A percentile compares a stretch with the other conserved stretches of the same genome.
These are phyloP conservation scores for Microdochium trichocladiopsis DNA, from an alignment of 2,329 filamentous ascomycete genomes.

Conservation along the genomic window DNA sequence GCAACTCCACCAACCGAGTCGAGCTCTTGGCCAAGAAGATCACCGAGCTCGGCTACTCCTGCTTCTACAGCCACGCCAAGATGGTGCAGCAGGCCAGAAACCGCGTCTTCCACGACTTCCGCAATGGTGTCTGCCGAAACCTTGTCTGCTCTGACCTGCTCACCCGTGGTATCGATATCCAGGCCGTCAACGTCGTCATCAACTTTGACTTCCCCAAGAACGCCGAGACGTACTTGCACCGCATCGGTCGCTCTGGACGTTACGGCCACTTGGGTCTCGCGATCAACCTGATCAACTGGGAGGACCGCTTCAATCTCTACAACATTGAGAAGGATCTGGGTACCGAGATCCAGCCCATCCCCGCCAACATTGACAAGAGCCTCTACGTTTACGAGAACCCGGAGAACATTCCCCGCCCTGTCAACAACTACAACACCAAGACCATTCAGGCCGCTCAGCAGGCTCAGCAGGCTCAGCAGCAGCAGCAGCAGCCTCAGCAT, in stretches of 20 bases:
- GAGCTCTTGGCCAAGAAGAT: slow-evolving; percentile 98
- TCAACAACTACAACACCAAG: slow-evolving; percentile 38
- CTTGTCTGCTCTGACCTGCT: slow-evolving; percentile 96
- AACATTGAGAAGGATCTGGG: slow-evolving; percentile 96
- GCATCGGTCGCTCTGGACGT: slow-evolving; percentile 93
- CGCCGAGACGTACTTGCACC: slow-evolving; percentile 96
- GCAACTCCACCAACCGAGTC: slow-evolving; percentile 97
- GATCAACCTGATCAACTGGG: slow-evolving; percentile 99
- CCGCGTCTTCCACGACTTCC: slow-evolving; percentile 98
- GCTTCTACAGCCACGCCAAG: slow-evolving; percentile 97
- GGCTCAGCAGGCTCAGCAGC: slow-evolving; percentile 16
- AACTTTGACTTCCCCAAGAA: slow-evolving; percentile 99
- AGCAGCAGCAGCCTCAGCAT: slow-evolving; percentile 17
- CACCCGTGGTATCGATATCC: slow-evolving; percentile 98
- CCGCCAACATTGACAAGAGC: slow-evolving; percentile 89
- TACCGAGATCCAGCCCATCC: slow-evolving; percentile 97
- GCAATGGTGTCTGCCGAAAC: slow-evolving; percentile 95
- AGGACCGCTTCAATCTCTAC: slow-evolving; percentile 97
- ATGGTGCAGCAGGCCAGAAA: slow-evolving; percentile 97
- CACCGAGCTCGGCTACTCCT: slow-evolving; percentile 96
- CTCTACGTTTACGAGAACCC: slow-evolving; percentile 97
- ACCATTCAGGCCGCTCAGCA: slow-evolving; percentile 9
- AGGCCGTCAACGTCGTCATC: slow-evolving; percentile 98
- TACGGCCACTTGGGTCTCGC: slow-evolving; percentile 96
- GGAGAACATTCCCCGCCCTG: slow-evolving; percentile 84